Base-by-base conservation (phyloP, 2,329 filamentous ascomycete genomes). In the Penicillium sp. region DNA sequence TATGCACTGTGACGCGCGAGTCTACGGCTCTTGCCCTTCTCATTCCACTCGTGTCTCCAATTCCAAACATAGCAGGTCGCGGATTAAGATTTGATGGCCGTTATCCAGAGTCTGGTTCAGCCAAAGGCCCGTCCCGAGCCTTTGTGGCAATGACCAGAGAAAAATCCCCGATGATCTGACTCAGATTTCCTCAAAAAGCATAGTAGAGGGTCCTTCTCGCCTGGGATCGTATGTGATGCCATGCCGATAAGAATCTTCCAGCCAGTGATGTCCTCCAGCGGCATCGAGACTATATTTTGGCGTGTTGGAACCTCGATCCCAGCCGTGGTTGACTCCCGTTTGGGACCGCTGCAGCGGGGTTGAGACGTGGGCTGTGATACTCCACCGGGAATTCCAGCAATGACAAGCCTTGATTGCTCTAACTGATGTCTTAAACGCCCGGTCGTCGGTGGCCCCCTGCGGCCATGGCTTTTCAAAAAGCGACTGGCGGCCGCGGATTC, bases 61-160 rank as follows among this genome's bases (percentile, higher is more conserved):
- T 27, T 11, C 6, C 6, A 27, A n/a, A 27, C 12, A 13, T 27
- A 27, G 6, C 25, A 27, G 4, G 25, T 27, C 11, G 25, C 25
- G n/a, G 22, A 23, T 34, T 11, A 23, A 23, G 22, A 23, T 6
- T 11, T 23, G 6, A 23, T 31, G 35, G 35, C 46, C 46, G 38
- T 42, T 43, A 40, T 45, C 22, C 42, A 43, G 43, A 51, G 36
- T 54, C 45, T 56, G 54, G 50, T 53, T 45, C 46, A 37, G 30
- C 44, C 32, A 47, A 53, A 55, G 52, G 57, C 50, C 55, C 52
- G 55, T 47, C 48, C 54, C 54, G 55, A 48, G 32, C 44, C 50
- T 40, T 44, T 44, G 25, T 11, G 5, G 20, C 32, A 11, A 30
- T 31, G 44, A 38, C 32, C 32, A 33, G 28, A 27, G 31, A 28